A percentile compares a stretch with the other conserved stretches of the same genome.
These are phyloP conservation scores for Meyerozyma carpophila DNA, from an alignment of 1,139 yeast genomes.

Conservation along the genomic window DNA sequence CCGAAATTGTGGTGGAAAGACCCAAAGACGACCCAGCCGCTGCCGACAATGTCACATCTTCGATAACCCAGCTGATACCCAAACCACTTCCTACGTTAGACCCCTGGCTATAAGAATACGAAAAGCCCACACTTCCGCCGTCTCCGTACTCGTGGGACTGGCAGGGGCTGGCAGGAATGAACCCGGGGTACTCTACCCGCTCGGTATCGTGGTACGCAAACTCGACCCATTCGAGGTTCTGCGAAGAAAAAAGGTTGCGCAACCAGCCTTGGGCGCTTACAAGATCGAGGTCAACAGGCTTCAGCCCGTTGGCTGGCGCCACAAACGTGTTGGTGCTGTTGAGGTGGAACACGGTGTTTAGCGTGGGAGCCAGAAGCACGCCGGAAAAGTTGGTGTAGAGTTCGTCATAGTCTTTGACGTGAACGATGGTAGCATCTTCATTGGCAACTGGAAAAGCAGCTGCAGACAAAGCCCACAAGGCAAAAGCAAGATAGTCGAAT, in stretches of 20 bases:
- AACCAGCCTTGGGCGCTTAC: background rate
- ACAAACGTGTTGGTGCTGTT: background rate
- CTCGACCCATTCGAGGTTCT: constrained; percentile 14
- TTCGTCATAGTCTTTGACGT: background rate
- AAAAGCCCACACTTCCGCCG: constrained; percentile 14
- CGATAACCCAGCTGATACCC: constrained; percentile 3
- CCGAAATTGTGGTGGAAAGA: constrained; percentile 7
- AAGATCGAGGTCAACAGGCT: background rate
- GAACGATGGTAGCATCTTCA: background rate
- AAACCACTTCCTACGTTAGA: constrained; percentile 1
- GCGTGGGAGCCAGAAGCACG: background rate
- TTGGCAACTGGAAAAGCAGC: background rate
- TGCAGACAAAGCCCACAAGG: background rate
- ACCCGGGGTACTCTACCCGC: constrained; percentile 13
- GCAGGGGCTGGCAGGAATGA: constrained; percentile 19
- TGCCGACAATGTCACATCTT: constrained; percentile 5
- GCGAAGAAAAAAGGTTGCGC: background rate
- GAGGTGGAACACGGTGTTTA: background rate
- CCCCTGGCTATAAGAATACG: constrained; percentile 2
- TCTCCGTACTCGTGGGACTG: constrained; percentile 19
- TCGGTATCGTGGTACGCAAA: constrained; percentile 6
- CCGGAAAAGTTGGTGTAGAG: background rate
- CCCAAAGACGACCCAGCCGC: constrained; percentile 6
- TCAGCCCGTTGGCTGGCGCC: background rate
- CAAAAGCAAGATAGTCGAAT: background rate